phyloP scores from a whole-genome alignment of 2,329 filamentous ascomycete genomes.

The Zasmidium cellare region DNA sequence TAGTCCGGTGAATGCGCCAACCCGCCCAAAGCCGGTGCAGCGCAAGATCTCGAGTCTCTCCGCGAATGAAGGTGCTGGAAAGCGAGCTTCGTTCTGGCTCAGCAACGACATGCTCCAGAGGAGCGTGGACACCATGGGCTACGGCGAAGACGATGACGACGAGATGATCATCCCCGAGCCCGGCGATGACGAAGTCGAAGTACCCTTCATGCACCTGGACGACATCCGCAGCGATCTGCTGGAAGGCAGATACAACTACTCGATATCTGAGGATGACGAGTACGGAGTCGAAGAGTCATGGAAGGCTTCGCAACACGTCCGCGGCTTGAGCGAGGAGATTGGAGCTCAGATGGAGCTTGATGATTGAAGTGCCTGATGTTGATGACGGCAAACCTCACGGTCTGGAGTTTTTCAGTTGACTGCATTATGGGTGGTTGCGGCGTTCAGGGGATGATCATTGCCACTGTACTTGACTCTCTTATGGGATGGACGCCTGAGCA shows the following conservation, averaged over 20 bases:
- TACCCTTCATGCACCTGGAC: slow-evolving; percentile 36
- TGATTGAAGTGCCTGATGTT: slow-evolving; percentile 5
- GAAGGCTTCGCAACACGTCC: slow-evolving; percentile 19
- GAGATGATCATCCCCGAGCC: slow-evolving; percentile 25
- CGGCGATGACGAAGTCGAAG: slow-evolving; percentile 35
- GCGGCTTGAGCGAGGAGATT: slow-evolving; percentile 35
- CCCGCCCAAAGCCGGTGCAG: slow-evolving; percentile 38
- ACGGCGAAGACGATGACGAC: slow-evolving; percentile 36
- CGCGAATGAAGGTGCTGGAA: slow-evolving; percentile 63
- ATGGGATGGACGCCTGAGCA: slow-evolving; percentile 1
- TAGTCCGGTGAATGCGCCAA: slow-evolving; percentile 51
- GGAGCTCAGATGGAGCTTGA: slow-evolving; percentile 35
- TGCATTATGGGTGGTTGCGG: background rate
- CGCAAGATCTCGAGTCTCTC: slow-evolving; percentile 31
- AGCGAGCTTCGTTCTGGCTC: slow-evolving; percentile 87
- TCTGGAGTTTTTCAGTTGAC: background rate
- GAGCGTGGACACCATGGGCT: slow-evolving; percentile 26
- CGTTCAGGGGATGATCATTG: background rate
- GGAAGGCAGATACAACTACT: slow-evolving; percentile 30
- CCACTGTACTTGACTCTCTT: background rate
- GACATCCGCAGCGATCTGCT: slow-evolving; percentile 36
- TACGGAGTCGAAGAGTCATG: slow-evolving; percentile 15
- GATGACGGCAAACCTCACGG: background rate
- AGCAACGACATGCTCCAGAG: slow-evolving; percentile 57
- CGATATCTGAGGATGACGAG: slow-evolving; percentile 26